A percentile compares a stretch with the other conserved stretches of the same genome.
Conservation (phyloP, 1,139 yeast genomes). For the Suhomyces anneliseae region DNA sequence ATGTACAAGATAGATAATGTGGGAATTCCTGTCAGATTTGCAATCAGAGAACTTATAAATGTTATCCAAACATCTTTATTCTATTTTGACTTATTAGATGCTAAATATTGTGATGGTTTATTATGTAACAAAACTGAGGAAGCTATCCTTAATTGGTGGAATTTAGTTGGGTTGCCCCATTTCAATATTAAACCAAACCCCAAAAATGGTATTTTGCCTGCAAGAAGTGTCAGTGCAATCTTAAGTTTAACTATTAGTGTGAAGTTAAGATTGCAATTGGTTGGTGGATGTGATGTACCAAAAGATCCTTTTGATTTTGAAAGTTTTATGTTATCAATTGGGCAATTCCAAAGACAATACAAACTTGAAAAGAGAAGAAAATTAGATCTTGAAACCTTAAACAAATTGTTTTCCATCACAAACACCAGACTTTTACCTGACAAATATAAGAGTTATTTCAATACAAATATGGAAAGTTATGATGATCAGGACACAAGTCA, state of each 20-base stretch:
- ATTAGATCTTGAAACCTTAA: constrained; percentile 64
- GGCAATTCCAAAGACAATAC: constrained; percentile 71
- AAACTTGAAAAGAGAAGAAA: constrained; percentile 57
- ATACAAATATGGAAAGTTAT: constrained; percentile 1
- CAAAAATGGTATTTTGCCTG: constrained; percentile 56
- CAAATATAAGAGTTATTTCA: constrained; percentile 14
- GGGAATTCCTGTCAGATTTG: constrained; percentile 57
- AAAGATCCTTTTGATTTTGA: constrained; percentile 86
- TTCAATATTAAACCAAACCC: constrained; percentile 48
- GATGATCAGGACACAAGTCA: constrained; percentile 2
- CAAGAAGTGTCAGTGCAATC: constrained; percentile 61
- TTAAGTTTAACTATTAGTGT: constrained; percentile 46
- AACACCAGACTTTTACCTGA: constrained; percentile 44
- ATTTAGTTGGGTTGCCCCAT: constrained; percentile 63
- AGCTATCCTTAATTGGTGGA: constrained; percentile 85
- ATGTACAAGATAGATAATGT: constrained; percentile 57
- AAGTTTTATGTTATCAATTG: constrained; percentile 57
- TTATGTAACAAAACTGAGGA: constrained; percentile 74
- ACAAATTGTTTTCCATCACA: constrained; percentile 58
- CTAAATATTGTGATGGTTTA: constrained; percentile 77
- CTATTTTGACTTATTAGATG: constrained; percentile 73
- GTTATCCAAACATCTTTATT: constrained; percentile 73
- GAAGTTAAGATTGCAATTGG: constrained; percentile 59
- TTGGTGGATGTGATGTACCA: constrained; percentile 77
- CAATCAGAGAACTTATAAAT: constrained; percentile 73